Conservation (phyloP, 768 basidiomycete genomes). For the Paxillus involutus region DNA sequence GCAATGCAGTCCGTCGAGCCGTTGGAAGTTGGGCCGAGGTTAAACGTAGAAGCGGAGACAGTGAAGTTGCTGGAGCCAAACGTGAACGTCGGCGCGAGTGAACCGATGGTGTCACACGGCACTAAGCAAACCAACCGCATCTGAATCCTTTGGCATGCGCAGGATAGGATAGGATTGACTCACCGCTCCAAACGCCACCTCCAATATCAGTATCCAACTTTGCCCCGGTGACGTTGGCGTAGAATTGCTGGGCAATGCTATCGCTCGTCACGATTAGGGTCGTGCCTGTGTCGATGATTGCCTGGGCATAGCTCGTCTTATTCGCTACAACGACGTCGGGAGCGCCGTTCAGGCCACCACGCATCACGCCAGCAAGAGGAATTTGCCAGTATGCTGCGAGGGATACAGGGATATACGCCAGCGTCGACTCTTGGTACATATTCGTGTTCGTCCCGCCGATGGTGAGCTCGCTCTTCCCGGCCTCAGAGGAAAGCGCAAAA, state of each 20-base stretch:
- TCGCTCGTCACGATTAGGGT: slow-evolving; percentile 28
- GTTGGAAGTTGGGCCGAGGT: too few relatives aligned
- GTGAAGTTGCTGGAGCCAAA: too few relatives aligned
- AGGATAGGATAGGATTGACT: slow-evolving; percentile 6
- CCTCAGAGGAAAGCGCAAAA: slow-evolving; percentile 43
- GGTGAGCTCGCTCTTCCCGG: slow-evolving; percentile 48
- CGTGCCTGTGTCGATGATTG: slow-evolving; percentile 38
- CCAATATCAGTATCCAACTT: too few relatives aligned
- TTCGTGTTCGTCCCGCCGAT: slow-evolving; percentile 52
- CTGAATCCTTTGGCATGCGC: not conserved
- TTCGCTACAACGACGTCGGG: slow-evolving; percentile 25
- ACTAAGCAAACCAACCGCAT: slow-evolving; percentile 10
- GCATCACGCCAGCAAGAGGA: slow-evolving; percentile 26
- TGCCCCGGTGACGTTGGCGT: too few relatives aligned
- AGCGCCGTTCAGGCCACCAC: slow-evolving; percentile 18
- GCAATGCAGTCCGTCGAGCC: too few relatives aligned
- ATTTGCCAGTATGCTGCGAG: slow-evolving; percentile 40
- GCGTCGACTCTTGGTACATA: slow-evolving; percentile 42
- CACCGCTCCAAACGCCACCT: slow-evolving; percentile 3
- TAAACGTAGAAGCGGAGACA: too few relatives aligned
- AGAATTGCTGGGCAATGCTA: slow-evolving; percentile 21
- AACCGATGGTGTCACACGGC: too few relatives aligned
- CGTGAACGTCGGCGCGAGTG: too few relatives aligned
- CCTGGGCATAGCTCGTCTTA: slow-evolving; percentile 17
- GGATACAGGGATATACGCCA: slow-evolving; percentile 38